phyloP scores from a whole-genome alignment of 140 eudicot genomes.

The Stevia rebaudiana region DNA sequence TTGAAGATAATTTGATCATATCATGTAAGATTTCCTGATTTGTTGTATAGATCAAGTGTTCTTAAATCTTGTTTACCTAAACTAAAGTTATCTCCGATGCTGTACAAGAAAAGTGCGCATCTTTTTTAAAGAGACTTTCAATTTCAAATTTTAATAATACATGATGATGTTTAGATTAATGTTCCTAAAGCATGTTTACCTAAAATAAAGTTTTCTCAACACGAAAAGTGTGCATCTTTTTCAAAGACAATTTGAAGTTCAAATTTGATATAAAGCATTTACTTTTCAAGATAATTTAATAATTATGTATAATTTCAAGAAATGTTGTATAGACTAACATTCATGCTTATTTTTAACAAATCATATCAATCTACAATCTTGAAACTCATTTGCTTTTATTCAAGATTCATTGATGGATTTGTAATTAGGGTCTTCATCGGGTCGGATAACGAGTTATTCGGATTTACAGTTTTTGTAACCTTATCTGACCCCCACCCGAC shows the following conservation, averaged over 20 bases:
- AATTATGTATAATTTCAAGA: slow-evolving; percentile 1
- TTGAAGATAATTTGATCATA: not conserved
- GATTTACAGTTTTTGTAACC: too few relatives aligned
- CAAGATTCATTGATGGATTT: not conserved
- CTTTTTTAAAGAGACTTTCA: not conserved
- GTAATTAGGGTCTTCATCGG: too few relatives aligned
- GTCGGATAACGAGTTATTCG: too few relatives aligned
- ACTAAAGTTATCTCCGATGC: not conserved
- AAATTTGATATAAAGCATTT: not conserved
- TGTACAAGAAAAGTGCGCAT: not conserved
- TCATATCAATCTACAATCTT: not conserved
- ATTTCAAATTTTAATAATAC: not conserved
- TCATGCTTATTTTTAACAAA: not conserved
- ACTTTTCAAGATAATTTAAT: not conserved
- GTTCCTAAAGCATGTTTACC: not conserved
- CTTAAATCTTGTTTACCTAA: not conserved
- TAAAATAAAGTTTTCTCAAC: not conserved
- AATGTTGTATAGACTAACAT: not conserved
- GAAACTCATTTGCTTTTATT: slow-evolving; percentile 6
- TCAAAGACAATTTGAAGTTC: not conserved
- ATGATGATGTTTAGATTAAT: not conserved
- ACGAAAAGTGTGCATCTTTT: not conserved
- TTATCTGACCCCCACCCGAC: too few relatives aligned
- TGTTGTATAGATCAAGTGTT: slow-evolving; percentile 6
- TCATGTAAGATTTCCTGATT: not conserved